Conservation (phyloP, 2,329 filamentous ascomycete species). For the Fusarium chuoi region DNA sequence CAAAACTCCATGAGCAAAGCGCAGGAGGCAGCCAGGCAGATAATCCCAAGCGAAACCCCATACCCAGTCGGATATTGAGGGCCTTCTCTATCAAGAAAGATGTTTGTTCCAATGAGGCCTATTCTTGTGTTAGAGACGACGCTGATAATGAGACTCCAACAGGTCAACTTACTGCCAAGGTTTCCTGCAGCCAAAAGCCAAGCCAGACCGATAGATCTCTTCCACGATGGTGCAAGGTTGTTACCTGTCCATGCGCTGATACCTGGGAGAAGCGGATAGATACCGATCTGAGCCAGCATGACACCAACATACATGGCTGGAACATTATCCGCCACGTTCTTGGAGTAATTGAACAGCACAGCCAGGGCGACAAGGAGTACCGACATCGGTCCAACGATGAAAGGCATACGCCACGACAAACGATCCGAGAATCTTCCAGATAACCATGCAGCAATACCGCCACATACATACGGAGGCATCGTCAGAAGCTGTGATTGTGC, state of each 20-base stretch:
- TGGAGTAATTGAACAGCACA: conserved; percentile 49
- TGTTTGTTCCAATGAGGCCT: conserved; percentile 50
- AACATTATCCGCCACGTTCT: conserved; percentile 51
- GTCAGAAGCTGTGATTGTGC: conserved; percentile 43
- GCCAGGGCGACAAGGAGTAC: conserved; percentile 46
- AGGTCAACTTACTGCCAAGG: conserved; percentile 32
- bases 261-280: conserved; percentile 48
- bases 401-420: conserved; percentile 52
- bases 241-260: conserved; percentile 40
- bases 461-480: conserved; percentile 51
- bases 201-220: conserved; percentile 41
- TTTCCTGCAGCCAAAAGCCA: conserved; percentile 38
- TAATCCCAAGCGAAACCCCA: conserved; percentile 47
- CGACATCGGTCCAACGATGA: conserved; percentile 47
- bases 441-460: conserved; percentile 42
- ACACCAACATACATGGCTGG: conserved; percentile 26
- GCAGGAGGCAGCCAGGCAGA: conserved; percentile 17
- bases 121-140: not conserved
- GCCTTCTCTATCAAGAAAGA: conserved; percentile 50
- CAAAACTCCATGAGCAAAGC: conserved; percentile 26
- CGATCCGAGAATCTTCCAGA: conserved; percentile 49
- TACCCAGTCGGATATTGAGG: conserved; percentile 53
- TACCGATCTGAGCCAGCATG: conserved; percentile 33
- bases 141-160: not conserved
- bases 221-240: conserved; percentile 39